Evolutionary conservation across 1,284 basidiomycete genomes (phyloP), one percentile per base, ranked within the genome.

Genomic region (Cutaneotrichosporon sp.): DNA sequence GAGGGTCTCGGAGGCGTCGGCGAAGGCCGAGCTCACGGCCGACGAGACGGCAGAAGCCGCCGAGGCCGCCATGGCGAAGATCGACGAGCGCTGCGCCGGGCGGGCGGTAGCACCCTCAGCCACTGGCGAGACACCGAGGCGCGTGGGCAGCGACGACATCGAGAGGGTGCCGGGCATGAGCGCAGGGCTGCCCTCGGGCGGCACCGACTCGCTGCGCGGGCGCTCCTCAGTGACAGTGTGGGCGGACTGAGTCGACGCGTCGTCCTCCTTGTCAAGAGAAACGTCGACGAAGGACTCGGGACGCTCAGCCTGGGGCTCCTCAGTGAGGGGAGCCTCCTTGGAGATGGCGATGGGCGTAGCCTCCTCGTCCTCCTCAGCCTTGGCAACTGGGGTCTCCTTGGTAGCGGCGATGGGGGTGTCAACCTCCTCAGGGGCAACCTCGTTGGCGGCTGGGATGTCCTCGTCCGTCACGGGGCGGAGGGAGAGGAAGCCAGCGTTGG

Each of bases 1-100:
- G 34, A 57, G 55, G 42, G 55, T 50, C 24, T 54, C 55, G 25
- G 54, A 34, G 14, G 54, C 60, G 33, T 53, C 55, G 22, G 38
- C 47, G n/a, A 54, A 27, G 5, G 60, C 55, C 10, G 55, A 53
- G 24, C n/a, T 57, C 31, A 54, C 60, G 8, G 50, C 56, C 29
- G 50, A 46, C 22, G 33, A 43, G 25, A 54, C 53, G 29, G 54
- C 43, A 31, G 54, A 49, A 11, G 59, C 54, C 16, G 47, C 55
- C 2, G 55, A 49, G 11, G 55, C 55, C 18, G 45, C 29, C 11
- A 49, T 50, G 33, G 51, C 33, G 14, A 38, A 53, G 20, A 50
- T 50, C 27, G 25, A 31, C 47, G 47, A 27, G 34, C 34, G 34
- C n/a, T 20, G 24, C 14, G 34, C 22, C 42, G 42, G 38, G 24